A percentile compares a stretch with the other conserved stretches of the same genome.
phyloP scores from a whole-genome alignment of 768 basidiomycete species.

The Xanthoconium stramineum region DNA sequence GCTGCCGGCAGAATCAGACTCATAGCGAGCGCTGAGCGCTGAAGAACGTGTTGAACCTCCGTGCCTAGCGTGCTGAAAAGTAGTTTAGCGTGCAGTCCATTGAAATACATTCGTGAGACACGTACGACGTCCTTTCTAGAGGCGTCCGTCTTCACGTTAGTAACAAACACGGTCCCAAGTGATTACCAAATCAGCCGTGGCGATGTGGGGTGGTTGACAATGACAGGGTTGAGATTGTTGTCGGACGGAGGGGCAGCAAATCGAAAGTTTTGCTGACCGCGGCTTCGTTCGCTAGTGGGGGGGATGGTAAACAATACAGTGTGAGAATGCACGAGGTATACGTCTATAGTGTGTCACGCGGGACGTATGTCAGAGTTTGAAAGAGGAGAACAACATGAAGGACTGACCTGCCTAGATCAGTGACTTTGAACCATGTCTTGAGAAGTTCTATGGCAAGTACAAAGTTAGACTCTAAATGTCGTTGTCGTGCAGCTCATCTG shows the following conservation, averaged over 20 bases:
- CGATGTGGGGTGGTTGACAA: slow-evolving; percentile 65
- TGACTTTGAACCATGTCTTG: slow-evolving; percentile 81
- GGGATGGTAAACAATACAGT: slow-evolving; percentile 77
- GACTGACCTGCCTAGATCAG: slow-evolving; percentile 83
- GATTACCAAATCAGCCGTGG: slow-evolving; percentile 91
- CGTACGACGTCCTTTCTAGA: slow-evolving; percentile 81
- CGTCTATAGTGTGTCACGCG: slow-evolving; percentile 82
- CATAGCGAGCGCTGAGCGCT: slow-evolving; percentile 97
- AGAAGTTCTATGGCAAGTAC: slow-evolving; percentile 92
- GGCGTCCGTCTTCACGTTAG: slow-evolving; percentile 83
- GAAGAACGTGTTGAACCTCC: slow-evolving; percentile 96
- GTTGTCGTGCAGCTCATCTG: slow-evolving; percentile 96
- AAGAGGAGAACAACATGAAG: slow-evolving; percentile 10
- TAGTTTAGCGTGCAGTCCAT: background rate
- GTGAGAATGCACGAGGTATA: slow-evolving; percentile 86
- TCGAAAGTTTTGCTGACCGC: slow-evolving; percentile 86
- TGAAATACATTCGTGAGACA: background rate
- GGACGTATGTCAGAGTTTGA: background rate
- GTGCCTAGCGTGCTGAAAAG: slow-evolving; percentile 49
- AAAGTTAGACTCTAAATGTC: slow-evolving; percentile 95
- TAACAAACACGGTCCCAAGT: slow-evolving; percentile 85
- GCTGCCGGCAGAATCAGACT: slow-evolving; percentile 59
- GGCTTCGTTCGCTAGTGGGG: slow-evolving; percentile 47
- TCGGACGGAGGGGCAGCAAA: slow-evolving; percentile 34
- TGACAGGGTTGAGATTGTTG: slow-evolving; percentile 40